Evolutionary conservation across 1,284 basidiomycete species (phyloP).

Genomic region (Marasmius fiardii): DNA sequence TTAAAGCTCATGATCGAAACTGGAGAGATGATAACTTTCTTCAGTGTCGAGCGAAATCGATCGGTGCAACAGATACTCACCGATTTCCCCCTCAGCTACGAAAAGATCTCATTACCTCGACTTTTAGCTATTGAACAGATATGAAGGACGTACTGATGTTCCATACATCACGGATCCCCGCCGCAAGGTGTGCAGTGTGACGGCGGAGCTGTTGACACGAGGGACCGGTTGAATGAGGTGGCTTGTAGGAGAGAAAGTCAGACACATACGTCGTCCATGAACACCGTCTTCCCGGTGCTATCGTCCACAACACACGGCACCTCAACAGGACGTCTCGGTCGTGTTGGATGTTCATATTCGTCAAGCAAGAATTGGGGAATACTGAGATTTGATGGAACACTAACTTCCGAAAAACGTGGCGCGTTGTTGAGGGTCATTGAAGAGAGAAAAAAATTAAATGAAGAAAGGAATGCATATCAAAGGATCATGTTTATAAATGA

Average conservation of each 20-base stretch:
- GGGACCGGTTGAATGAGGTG: not conserved
- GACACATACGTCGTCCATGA: conserved; percentile 17
- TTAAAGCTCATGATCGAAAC: conserved; percentile 21
- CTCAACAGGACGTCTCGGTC: conserved; percentile 13
- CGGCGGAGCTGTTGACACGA: conserved; percentile 13
- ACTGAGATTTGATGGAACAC: conserved; percentile 16
- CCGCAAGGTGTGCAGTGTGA: conserved; percentile 16
- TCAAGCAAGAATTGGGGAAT: conserved; percentile 22
- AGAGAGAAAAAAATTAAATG: not conserved
- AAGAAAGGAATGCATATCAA: not conserved
- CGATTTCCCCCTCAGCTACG: conserved; percentile 18
- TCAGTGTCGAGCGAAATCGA: conserved; percentile 1
- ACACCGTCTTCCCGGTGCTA: conserved; percentile 16
- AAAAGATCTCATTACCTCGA: conserved; percentile 1
- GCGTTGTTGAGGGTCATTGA: conserved; percentile 12
- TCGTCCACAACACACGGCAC: conserved; percentile 22
- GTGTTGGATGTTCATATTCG: conserved; percentile 14
- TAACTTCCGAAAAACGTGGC: not conserved
- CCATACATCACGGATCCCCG: conserved; percentile 16
- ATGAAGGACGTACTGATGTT: conserved; percentile 13
- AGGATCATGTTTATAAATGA: not conserved
- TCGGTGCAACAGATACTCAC: conserved; percentile 9
- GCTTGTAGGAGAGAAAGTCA: not conserved
- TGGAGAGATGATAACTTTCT: conserved; percentile 1
- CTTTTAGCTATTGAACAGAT: not conserved